Evolutionary conservation across 1,139 yeast genomes (phyloP), one percentile per base, ranked within the genome.

Genomic region (Sugiyamaella sp.): DNA sequence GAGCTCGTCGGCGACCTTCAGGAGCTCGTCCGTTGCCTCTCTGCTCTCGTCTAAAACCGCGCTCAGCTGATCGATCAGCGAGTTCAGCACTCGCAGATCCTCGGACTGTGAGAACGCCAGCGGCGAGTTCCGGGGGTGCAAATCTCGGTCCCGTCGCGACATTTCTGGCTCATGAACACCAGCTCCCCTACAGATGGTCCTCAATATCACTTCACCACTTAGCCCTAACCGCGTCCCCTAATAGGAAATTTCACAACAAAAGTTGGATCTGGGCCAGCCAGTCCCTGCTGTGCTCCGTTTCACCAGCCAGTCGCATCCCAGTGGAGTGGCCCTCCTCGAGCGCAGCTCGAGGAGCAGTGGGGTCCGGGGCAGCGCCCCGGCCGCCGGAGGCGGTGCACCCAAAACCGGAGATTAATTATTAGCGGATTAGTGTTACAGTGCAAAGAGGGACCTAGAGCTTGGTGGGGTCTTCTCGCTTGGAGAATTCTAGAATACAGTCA

Each of bases 401-500:
- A 12, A 8, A 10, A 12, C 35, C 35, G 35, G 35, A 40, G 29
- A 40, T 41, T 10, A 41, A 12, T 9, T 41, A 41, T 41, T 39
- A 39, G 40, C n/a, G 10, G 6, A 39, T 39, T 41, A 41, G 20
- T 24, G 19, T 32, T 44, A 44, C 41, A 29, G 48, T 44, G 48
- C 41, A 44, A 44, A 33, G 29, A 10, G 41, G 21, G 4, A n/a
- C 9, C 39, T 37, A 46, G 14, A 46, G 50, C 6, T 39, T 38
- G 19, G 22, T 17, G 14, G 50, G 50, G 20, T 46, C 35, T 19
- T 38, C 45, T 44, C 53, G 37, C 59, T 60, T 55, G 54, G 79
- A 77, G 79, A 91, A 91, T 66, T 84, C 77, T 71, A 93, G 75
- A 64, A 89, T 81, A 69, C 95, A 83, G 70, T 91, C 97, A 73